Conservation (phyloP, 1,284 basidiomycete species). For the Cryptococcus maquisensis region DNA sequence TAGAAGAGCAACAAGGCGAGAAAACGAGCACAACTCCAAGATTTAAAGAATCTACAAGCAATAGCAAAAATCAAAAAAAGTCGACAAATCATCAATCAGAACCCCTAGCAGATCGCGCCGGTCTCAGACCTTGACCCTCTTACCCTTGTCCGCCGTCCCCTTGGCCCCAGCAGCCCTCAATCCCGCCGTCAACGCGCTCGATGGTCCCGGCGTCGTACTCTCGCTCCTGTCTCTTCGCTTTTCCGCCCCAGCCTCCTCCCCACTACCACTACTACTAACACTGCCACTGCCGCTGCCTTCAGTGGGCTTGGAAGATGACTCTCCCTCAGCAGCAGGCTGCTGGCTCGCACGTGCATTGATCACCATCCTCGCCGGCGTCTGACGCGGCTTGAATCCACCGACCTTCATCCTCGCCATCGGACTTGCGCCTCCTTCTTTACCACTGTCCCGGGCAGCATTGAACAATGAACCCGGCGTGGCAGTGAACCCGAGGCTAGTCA, state of each 20-base stretch:
- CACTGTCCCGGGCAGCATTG: background rate
- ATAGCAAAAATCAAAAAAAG: too few species aligned
- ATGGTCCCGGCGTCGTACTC: constrained; percentile 25
- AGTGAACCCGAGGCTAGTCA: background rate
- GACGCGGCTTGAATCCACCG: constrained; percentile 39
- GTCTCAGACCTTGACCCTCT: constrained; percentile 22
- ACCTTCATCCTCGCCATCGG: constrained; percentile 33
- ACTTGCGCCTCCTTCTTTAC: background rate
- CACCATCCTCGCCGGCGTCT: constrained; percentile 34
- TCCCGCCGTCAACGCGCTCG: constrained; percentile 15
- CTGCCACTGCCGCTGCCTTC: constrained; percentile 1
- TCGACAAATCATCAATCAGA: too few species aligned
- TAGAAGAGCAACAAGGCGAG: too few species aligned
- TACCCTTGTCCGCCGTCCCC: constrained; percentile 23
- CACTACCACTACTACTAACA: background rate
- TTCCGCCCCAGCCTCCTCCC: background rate
- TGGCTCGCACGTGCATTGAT: constrained; percentile 27
- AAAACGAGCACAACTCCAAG: too few species aligned
- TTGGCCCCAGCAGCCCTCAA: constrained; percentile 10
- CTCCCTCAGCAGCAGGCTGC: background rate
- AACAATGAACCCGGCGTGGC: background rate
- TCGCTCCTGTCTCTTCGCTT: constrained; percentile 23
- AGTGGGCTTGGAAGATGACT: background rate
- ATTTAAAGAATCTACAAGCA: too few species aligned
- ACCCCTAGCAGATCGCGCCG: too few species aligned